Percentiles rank a stretch among this genome's conserved stretches.
These are phyloP conservation scores for Aspergillus hortae DNA, from an alignment of 2,329 filamentous ascomycete species.

Conservation along the genomic window DNA sequence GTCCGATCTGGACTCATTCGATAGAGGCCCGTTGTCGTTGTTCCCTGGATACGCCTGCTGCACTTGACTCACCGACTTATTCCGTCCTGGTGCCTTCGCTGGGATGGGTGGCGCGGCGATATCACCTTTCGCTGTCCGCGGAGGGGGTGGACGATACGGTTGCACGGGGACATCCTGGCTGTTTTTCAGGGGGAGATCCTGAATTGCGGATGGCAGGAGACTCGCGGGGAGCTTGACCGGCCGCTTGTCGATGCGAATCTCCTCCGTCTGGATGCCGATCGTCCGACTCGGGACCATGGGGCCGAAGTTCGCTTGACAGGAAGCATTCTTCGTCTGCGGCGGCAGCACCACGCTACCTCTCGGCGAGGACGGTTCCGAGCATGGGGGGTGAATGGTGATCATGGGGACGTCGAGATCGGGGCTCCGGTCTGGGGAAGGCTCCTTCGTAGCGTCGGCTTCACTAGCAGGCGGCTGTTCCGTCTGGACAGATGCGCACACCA, in stretches of 20 bases:
- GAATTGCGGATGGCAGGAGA: constrained; percentile 73
- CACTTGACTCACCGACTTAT: constrained; percentile 27
- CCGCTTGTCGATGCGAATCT: constrained; percentile 78
- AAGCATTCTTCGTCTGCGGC: constrained; percentile 74
- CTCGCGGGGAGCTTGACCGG: constrained; percentile 71
- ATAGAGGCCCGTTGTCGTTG: constrained; percentile 74
- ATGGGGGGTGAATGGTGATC: constrained; percentile 88
- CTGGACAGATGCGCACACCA: constrained; percentile 32
- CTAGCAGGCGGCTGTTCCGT: constrained; percentile 25
- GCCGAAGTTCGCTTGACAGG: constrained; percentile 69
- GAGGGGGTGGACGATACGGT: constrained; percentile 32
- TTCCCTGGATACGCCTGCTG: constrained; percentile 75
- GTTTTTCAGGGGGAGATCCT: constrained; percentile 44
- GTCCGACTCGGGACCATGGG: constrained; percentile 48
- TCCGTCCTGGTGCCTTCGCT: constrained; percentile 18
- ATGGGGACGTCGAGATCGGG: constrained; percentile 62
- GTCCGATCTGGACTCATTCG: constrained; percentile 54
- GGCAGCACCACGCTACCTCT: constrained; percentile 72
- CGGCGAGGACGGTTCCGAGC: constrained; percentile 76
- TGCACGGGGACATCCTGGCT: constrained; percentile 27
- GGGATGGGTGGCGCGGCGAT: constrained; percentile 38
- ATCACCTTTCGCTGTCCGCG: constrained; percentile 29
- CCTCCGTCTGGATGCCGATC: constrained; percentile 77
- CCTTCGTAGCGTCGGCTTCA: constrained; percentile 14
- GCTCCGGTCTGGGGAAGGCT: constrained; percentile 10